A percentile compares a stretch with the other conserved stretches of the same genome.
phyloP scores from a whole-genome alignment of 1,284 basidiomycete species.

The Marasmius tenuissimus region DNA sequence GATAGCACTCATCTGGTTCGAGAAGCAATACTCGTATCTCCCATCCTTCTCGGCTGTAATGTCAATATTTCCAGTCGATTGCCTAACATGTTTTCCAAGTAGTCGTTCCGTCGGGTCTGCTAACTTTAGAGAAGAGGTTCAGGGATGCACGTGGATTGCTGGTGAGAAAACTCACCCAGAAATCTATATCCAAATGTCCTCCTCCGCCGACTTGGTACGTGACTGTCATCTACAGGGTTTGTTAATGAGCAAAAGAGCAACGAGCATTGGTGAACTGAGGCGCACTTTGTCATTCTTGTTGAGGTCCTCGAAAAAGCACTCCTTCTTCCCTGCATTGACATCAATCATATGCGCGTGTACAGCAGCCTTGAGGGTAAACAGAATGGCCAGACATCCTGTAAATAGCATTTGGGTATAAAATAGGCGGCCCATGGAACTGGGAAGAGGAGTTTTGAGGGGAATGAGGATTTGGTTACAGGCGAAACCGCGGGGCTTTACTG shows the following conservation, averaged over 20 bases:
- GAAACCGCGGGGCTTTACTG: neutral
- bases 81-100: conserved; percentile 79
- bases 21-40: conserved; percentile 95
- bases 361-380: conserved; percentile 43
- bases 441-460: conserved; percentile 4
- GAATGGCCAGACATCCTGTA: conserved; percentile 38
- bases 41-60: conserved; percentile 89
- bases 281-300: conserved; percentile 90
- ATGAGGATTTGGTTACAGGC: conserved; percentile 13
- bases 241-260: neutral
- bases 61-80: conserved; percentile 88
- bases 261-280: neutral
- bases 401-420: conserved; percentile 32
- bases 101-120: conserved; percentile 70
- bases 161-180: conserved; percentile 63
- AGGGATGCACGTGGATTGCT: neutral
- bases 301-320: conserved; percentile 98
- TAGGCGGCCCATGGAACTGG: conserved; percentile 34
- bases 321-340: conserved; percentile 78
- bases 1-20: conserved; percentile 95
- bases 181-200: conserved; percentile 96
- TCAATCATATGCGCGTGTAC: conserved; percentile 68
- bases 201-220: conserved; percentile 98
- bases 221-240: conserved; percentile 85
- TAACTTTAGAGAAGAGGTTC: conserved; percentile 49